Conservation (phyloP, 2,329 filamentous ascomycete genomes). For the Chaetomium sp. region DNA sequence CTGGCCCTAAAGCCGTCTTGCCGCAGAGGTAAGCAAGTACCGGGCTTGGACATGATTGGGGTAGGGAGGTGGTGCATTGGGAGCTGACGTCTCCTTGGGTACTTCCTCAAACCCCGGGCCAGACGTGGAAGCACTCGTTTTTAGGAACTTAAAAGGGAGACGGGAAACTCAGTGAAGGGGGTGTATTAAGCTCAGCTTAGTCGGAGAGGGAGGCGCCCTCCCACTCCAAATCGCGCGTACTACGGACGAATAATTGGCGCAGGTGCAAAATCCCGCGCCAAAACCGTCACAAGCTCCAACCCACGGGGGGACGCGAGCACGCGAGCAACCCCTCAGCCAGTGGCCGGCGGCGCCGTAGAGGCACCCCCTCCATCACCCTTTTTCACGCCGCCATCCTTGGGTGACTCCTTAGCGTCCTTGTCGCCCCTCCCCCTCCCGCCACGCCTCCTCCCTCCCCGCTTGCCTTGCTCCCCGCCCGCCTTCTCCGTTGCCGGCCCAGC, state of each 20-base stretch:
- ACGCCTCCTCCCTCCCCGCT: constrained; percentile 29
- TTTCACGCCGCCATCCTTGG: constrained; percentile 17
- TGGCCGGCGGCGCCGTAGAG: constrained; percentile 1
- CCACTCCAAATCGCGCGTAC: not conserved
- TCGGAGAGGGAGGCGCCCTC: too few species aligned
- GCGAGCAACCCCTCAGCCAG: not conserved
- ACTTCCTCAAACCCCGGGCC: too few species aligned
- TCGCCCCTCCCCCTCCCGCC: constrained; percentile 28
- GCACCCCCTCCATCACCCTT: constrained; percentile 13
- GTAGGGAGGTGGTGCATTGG: too few species aligned
- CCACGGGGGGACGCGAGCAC: not conserved
- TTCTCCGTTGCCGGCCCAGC: constrained; percentile 17
- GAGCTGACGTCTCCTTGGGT: not conserved
- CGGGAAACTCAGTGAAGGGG: not conserved
- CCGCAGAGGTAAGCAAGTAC: not conserved
- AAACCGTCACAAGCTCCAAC: not conserved
- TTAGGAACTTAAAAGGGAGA: too few species aligned
- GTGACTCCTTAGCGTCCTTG: constrained; percentile 23
- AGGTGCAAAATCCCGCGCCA: not conserved
- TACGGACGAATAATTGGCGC: not conserved
- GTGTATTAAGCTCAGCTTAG: not conserved
- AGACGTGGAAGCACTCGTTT: not conserved
- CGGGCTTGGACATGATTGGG: not conserved
- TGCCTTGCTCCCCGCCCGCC: constrained; percentile 12
- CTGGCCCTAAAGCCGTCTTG: too few species aligned